A percentile compares a stretch with the other conserved stretches of the same genome.
Evolutionary conservation across 192 early-diverging fungal genomes (phyloP).

Genomic region (Coemansia sp.): DNA sequence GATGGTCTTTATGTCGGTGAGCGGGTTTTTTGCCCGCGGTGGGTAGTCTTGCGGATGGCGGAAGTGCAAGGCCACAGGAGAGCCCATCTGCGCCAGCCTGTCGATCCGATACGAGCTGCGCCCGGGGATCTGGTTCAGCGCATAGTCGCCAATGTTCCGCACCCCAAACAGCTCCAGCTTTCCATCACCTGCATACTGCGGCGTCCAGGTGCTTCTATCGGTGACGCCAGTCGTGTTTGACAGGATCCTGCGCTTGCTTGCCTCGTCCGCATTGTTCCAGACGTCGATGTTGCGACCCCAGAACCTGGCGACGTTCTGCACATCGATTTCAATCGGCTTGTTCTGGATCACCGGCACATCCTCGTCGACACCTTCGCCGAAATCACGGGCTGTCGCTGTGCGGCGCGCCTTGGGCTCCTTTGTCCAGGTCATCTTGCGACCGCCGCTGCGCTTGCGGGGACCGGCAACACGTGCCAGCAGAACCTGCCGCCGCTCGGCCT

Average conservation of each 20-base stretch:
- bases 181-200: slow-evolving; percentile 68
- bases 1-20: slow-evolving; percentile 32
- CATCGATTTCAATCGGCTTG: slow-evolving; percentile 68
- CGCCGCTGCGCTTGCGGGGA: slow-evolving; percentile 35
- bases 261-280: slow-evolving; percentile 59
- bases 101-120: slow-evolving; percentile 57
- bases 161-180: slow-evolving; percentile 69
- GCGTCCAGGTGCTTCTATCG: slow-evolving; percentile 59
- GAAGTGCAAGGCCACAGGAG: slow-evolving; percentile 60
- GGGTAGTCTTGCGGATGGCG: slow-evolving; percentile 52
- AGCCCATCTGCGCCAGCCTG: slow-evolving; percentile 67
- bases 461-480: slow-evolving; percentile 39
- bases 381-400: slow-evolving; percentile 37
- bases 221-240: slow-evolving; percentile 55
- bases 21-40: slow-evolving; percentile 23
- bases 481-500: slow-evolving; percentile 39
- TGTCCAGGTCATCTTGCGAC: slow-evolving; percentile 44
- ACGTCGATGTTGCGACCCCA: slow-evolving; percentile 73
- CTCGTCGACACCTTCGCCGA: slow-evolving; percentile 35
- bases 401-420: slow-evolving; percentile 40
- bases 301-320: slow-evolving; percentile 72
- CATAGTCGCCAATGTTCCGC: slow-evolving; percentile 60
- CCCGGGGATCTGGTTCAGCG: slow-evolving; percentile 62
- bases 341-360: slow-evolving; percentile 55
- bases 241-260: slow-evolving; percentile 43